Evolutionary conservation across 768 basidiomycete species (phyloP), one percentile per base, ranked within the genome.

Genomic region (Tulasnella sp.): DNA sequence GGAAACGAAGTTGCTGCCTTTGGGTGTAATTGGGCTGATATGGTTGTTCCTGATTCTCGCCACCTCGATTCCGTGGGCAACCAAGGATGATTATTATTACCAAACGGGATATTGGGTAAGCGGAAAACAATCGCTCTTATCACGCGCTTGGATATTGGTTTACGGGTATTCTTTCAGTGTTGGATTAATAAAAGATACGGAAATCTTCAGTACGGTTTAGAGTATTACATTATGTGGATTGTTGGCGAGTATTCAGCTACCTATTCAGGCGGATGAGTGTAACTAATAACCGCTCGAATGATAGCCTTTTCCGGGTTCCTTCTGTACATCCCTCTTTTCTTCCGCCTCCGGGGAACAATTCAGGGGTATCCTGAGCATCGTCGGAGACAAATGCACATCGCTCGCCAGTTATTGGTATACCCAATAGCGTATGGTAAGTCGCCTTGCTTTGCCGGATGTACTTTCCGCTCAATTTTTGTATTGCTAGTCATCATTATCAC

Each of bases 201-300:
- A 18, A 82, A 82, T 4, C 86, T 89, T 80, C 85, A 85, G 72
- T 87, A 89, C 19, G 86, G 85, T 12, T 85, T 89, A 2, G 89
- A 89, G 79, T 90, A 89, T 79, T 77, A 88, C 27, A 89, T 89
- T 88, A 83, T 89, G 62, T 90, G 89, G 89, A 77, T 87, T 8
- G 84, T 89, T 0, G 88, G 62, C 12, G 6, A 68, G 62, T 68
- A 16, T 68, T 68, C 31, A 36, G 14, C 9, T 27, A 36, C 27
- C 16, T 12, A 19, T 27, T 34, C 7, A 4, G 10, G 16, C 10
- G 7, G 5, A 9, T 27, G 10, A 34, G 34, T 12, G 34, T 14
- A 27, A 34, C 27, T 68, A 34, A 52, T 24, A 5, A 52, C 36
- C 18, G 5, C 31, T 31, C 31, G 16, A 68, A 12, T 8, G 6